Evolutionary conservation across 306 rosid species (phyloP).

Genomic region (Luffa aegyptiaca): DNA sequence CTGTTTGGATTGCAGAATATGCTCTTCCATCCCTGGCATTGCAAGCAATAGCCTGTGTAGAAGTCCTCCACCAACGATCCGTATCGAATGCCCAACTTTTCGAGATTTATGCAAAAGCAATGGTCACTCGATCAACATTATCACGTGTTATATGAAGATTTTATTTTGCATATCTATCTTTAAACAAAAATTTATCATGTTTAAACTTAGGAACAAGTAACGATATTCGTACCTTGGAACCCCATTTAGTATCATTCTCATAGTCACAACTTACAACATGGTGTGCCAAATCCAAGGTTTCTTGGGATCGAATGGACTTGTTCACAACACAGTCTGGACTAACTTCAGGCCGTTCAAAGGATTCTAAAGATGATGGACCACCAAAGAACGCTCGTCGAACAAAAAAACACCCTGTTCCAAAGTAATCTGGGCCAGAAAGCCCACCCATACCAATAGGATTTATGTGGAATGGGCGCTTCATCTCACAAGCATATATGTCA

Average conservation of each 20-base stretch:
- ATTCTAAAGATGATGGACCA: constrained; percentile 10
- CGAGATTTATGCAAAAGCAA: not conserved
- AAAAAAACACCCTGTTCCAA: constrained; percentile 17
- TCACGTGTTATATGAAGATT: not conserved
- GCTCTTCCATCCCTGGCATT: constrained; percentile 29
- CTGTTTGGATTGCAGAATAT: constrained; percentile 23
- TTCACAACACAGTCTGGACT: constrained; percentile 8
- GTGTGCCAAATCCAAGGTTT: constrained; percentile 15
- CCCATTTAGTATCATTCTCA: constrained; percentile 25
- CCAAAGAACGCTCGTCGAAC: constrained; percentile 19
- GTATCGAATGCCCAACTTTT: constrained; percentile 26
- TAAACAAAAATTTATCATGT: too few species aligned
- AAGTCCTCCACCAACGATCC: constrained; percentile 29
- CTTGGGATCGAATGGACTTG: constrained; percentile 15
- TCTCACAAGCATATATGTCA: constrained; percentile 3
- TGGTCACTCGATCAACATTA: not conserved
- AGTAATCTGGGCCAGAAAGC: constrained; percentile 10
- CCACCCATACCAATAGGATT: constrained; percentile 19
- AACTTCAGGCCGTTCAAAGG: constrained; percentile 2
- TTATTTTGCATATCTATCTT: not conserved
- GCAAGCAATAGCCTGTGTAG: constrained; percentile 17
- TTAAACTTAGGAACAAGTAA: too few species aligned
- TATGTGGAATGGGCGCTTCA: not conserved
- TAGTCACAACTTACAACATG: constrained; percentile 15
- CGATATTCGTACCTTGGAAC: constrained; percentile 13